These are phyloP conservation scores for Asterophora lycoperdoides DNA, from an alignment of 768 basidiomycete genomes.

Conservation along the genomic window DNA sequence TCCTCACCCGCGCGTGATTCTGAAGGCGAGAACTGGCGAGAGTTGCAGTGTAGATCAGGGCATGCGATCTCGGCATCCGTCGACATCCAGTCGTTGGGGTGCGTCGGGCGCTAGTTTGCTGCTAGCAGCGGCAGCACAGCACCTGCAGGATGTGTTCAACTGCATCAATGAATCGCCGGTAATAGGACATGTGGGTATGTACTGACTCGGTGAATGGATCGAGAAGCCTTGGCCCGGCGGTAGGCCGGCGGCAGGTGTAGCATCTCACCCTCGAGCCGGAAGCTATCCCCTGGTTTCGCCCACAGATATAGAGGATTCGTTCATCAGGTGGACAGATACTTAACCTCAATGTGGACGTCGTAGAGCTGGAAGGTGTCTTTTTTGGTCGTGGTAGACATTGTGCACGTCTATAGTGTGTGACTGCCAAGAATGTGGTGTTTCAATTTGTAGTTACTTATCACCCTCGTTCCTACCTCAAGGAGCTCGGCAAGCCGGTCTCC, in stretches of 20 bases:
- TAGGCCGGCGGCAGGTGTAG: slow-evolving; percentile 52
- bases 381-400: not conserved
- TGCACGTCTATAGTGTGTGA: not conserved
- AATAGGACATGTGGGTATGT: not conserved
- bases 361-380: slow-evolving; percentile 53
- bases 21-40: no score
- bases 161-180: no score
- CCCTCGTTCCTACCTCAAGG: slow-evolving; percentile 8
- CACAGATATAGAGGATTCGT: slow-evolving; percentile 62
- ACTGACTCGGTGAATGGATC: slow-evolving; percentile 59
- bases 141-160: no score
- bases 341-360: slow-evolving; percentile 58
- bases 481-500: not conserved
- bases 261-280: slow-evolving; percentile 62
- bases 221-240: slow-evolving; percentile 64
- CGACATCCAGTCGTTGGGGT: slow-evolving; percentile 63
- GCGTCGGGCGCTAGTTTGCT: slow-evolving; percentile 56
- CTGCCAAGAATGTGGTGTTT: no score
- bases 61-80: slow-evolving; percentile 63
- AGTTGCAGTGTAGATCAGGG: slow-evolving; percentile 63
- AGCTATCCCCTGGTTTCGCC: slow-evolving; percentile 63
- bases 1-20: no score
- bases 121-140: slow-evolving; percentile 63
- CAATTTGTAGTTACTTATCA: not conserved
- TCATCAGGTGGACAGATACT: slow-evolving; percentile 49